Evolutionary conservation across 2,329 filamentous ascomycete species (phyloP), one percentile per base, ranked within the genome.

Genomic region (Xylaria sp.): DNA sequence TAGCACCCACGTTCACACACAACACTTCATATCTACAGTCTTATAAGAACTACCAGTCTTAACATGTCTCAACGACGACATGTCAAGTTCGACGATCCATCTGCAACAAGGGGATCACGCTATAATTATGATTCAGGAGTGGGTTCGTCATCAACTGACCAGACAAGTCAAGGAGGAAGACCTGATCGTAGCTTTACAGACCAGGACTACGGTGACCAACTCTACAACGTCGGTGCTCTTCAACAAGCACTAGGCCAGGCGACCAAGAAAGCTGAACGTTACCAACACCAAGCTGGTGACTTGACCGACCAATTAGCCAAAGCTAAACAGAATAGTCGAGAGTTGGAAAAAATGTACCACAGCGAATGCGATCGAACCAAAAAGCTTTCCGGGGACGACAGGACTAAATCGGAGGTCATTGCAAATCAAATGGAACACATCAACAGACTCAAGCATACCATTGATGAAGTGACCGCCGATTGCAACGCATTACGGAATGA

Each of bases 61-160:
- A 44, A 20, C 39, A 67, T 67, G 65, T 62, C 65, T 16, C n/a
- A n/a, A 59, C 60, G 48, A 65, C n/a, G 57, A 44, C 63, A 56
- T 18, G 61, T 66, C 50, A 64, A 50, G 40, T 65, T 66, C 44
- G 52, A 56, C 39, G 22, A 48, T 50, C 48, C 63, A 24, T 39
- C 55, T 19, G 41, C 58, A 16, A 39, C 46, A 37, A 62, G 52
- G 50, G 54, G 39, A 29, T 57, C 44, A 20, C 57, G 59, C 21
- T 39, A 52, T 41, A 62, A 60, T 45, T 59, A 61, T 37, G 65
- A 68, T 54, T 68, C 65, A 22, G 65, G 65, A 44, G 45, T 68
- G 37, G 66, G 66, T 59, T 68, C 66, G 55, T 68, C 61, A 48
- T 67, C 65, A 45, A 68, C 65, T 64, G 65, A 62, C 26, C 63